Percentiles rank a stretch among this genome's conserved stretches.
These are phyloP conservation scores for Verbascum thapsus DNA, from an alignment of 257 asterid species.

Conservation along the genomic window DNA sequence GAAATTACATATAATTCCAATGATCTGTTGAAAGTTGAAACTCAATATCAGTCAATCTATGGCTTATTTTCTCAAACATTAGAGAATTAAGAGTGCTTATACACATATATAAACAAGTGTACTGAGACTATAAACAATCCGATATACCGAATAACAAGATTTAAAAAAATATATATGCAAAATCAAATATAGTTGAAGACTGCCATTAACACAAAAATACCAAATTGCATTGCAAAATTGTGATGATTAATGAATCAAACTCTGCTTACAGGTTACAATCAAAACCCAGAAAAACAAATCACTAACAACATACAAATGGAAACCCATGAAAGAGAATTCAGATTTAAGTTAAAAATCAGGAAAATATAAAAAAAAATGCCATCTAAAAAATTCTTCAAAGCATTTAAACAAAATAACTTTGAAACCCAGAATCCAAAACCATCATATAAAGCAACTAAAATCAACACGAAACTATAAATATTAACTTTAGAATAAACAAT, in stretches of 20 bases:
- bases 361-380: slow-evolving; percentile 3
- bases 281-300: slow-evolving; percentile 1
- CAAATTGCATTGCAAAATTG: not conserved
- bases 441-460: slow-evolving; percentile 17
- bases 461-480: too few relatives aligned
- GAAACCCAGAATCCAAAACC: slow-evolving; percentile 17
- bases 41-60: not conserved
- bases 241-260: slow-evolving; percentile 2
- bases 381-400: slow-evolving; percentile 9
- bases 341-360: not conserved
- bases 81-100: not conserved
- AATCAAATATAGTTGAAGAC: too few relatives aligned
- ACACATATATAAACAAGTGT: not conserved
- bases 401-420: not conserved
- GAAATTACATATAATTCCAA: not conserved
- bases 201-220: not conserved
- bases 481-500: too few relatives aligned
- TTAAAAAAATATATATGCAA: not conserved
- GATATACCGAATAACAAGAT: not conserved
- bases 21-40: not conserved
- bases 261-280: not conserved
- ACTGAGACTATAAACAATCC: not conserved
- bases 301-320: slow-evolving; percentile 4
- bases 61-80: not conserved
- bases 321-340: not conserved